phyloP scores from a whole-genome alignment of 1,284 basidiomycete species.

The Singerocomus rubriflavus region DNA sequence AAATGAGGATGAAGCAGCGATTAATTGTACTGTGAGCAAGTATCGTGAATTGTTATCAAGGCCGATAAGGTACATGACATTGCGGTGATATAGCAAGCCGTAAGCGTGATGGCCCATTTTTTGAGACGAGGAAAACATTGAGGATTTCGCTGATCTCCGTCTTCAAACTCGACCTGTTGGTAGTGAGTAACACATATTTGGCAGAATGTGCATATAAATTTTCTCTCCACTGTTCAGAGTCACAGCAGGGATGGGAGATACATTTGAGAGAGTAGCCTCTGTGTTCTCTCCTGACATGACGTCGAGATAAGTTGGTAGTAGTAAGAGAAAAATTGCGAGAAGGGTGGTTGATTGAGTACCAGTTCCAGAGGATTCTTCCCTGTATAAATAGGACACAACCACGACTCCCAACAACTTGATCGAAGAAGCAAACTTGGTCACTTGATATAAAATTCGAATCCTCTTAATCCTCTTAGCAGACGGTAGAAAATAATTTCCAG shows the following conservation, averaged over 20 bases:
- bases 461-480: too few species aligned
- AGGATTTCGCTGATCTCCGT: slow-evolving; percentile 27
- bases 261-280: neutral
- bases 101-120: slow-evolving; percentile 30
- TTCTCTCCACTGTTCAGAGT: neutral
- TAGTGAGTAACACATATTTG: slow-evolving; percentile 1
- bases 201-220: slow-evolving; percentile 9
- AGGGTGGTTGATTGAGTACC: neutral
- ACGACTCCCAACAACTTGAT: neutral
- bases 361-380: neutral
- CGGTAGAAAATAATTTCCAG: too few species aligned
- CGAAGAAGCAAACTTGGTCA: neutral
- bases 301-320: neutral
- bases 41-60: neutral
- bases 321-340: neutral
- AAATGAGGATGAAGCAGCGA: slow-evolving; percentile 38
- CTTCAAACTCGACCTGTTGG: slow-evolving; percentile 26
- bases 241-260: slow-evolving; percentile 1
- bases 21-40: slow-evolving; percentile 17
- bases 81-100: slow-evolving; percentile 17
- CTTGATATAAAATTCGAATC: neutral
- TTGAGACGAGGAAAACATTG: slow-evolving; percentile 18
- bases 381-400: slow-evolving; percentile 16
- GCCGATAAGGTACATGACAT: slow-evolving; percentile 11
- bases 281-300: slow-evolving; percentile 13